Conservation (phyloP, 345 rosid species). For the Conringia planisiliqua region DNA sequence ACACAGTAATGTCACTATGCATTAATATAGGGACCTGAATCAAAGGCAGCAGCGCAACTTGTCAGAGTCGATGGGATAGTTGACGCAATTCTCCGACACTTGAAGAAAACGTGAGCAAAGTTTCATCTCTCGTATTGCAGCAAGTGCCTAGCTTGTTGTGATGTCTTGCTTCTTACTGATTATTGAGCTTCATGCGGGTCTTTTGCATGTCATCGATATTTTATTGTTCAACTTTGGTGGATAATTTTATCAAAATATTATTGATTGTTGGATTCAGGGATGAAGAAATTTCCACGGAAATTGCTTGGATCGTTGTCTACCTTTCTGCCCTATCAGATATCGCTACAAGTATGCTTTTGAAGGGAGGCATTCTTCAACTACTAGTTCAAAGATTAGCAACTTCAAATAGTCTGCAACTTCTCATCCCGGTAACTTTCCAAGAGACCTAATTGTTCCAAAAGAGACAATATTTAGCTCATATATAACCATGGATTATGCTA, state of each 20-base stretch:
- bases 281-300: constrained; percentile 88
- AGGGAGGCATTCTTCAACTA: constrained; percentile 59
- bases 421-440: constrained; percentile 63
- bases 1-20: constrained; percentile 30
- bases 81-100: constrained; percentile 81
- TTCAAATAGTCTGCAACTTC: constrained; percentile 78
- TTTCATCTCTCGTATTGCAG: constrained; percentile 5
- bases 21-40: constrained; percentile 79
- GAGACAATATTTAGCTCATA: not conserved
- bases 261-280: constrained; percentile 53
- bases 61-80: constrained; percentile 66
- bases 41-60: constrained; percentile 82
- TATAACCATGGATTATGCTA: not conserved
- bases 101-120: constrained; percentile 67
- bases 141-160: not conserved
- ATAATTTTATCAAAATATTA: not conserved
- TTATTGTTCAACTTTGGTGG: not conserved
- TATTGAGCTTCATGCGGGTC: not conserved
- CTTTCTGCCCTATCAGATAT: constrained; percentile 92
- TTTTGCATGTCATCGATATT: not conserved
- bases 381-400: constrained; percentile 81
- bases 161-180: not conserved
- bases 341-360: constrained; percentile 70
- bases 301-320: constrained; percentile 94
- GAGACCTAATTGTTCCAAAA: not conserved